Evolutionary conservation across 306 rosid genomes (phyloP).

Genomic region (Glycine tomentella): DNA sequence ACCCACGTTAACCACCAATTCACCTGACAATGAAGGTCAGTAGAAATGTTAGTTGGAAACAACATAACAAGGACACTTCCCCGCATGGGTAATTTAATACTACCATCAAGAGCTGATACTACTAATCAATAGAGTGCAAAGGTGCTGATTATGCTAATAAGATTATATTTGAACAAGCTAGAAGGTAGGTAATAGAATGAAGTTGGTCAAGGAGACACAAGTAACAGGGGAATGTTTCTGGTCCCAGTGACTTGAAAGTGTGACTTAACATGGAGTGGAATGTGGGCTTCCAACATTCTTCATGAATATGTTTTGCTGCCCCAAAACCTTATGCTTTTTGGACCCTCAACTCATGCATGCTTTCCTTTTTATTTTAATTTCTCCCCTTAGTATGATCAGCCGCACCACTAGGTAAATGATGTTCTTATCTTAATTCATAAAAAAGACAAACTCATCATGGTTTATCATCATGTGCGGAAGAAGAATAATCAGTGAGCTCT

Average conservation of each 20-base stretch:
- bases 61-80: slow-evolving; percentile 35
- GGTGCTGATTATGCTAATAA: slow-evolving; percentile 36
- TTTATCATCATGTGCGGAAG: slow-evolving; percentile 65
- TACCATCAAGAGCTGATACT: slow-evolving; percentile 4
- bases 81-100: background rate
- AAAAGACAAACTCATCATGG: slow-evolving; percentile 70
- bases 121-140: slow-evolving; percentile 9
- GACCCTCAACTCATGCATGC: slow-evolving; percentile 51
- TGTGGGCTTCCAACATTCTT: slow-evolving; percentile 57
- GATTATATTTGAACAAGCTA: slow-evolving; percentile 47
- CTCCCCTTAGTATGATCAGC: slow-evolving; percentile 29
- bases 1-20: slow-evolving; percentile 35
- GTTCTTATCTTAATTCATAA: slow-evolving; percentile 53
- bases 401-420: slow-evolving; percentile 47
- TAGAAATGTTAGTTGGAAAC: slow-evolving; percentile 37
- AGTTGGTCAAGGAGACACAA: slow-evolving; percentile 75
- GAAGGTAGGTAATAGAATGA: slow-evolving; percentile 27
- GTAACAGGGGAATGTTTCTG: slow-evolving; percentile 74
- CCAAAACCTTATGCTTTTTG: slow-evolving; percentile 46
- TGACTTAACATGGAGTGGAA: slow-evolving; percentile 51
- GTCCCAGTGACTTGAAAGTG: slow-evolving; percentile 54
- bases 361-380: slow-evolving; percentile 22
- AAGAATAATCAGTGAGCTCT: slow-evolving; percentile 60
- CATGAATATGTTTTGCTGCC: slow-evolving; percentile 67
- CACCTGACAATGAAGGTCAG: slow-evolving; percentile 16